phyloP scores from a whole-genome alignment of 345 rosid species.

The Bruguiera sexangula region DNA sequence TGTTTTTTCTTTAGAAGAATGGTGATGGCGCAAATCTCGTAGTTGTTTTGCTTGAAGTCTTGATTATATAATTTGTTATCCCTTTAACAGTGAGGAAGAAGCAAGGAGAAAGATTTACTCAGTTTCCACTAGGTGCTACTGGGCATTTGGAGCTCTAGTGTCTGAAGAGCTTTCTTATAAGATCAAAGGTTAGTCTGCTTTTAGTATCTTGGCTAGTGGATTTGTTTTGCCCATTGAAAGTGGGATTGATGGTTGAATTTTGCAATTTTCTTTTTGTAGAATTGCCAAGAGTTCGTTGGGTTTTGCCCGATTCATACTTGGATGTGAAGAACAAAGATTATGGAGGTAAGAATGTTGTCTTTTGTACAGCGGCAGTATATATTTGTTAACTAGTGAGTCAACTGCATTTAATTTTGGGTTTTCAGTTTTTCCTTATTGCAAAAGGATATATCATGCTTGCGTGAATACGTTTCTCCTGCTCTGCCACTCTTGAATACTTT shows the following conservation, averaged over 20 bases:
- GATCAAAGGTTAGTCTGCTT: constrained; percentile 57
- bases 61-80: not conserved
- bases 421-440: no score
- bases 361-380: no score
- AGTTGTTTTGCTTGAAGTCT: not conserved
- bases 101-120: constrained; percentile 87
- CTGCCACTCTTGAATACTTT: no score
- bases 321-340: constrained; percentile 91
- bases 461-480: no score
- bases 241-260: not conserved
- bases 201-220: not conserved
- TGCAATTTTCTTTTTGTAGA: constrained; percentile 35
- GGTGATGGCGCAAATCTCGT: no score
- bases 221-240: not conserved
- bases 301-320: constrained; percentile 93
- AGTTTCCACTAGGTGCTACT: constrained; percentile 73
- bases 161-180: constrained; percentile 64
- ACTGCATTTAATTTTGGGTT: no score
- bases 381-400: no score
- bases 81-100: constrained; percentile 61
- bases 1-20: not conserved
- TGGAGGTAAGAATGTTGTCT: constrained; percentile 58
- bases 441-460: no score
- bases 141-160: constrained; percentile 85
- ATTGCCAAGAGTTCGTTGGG: constrained; percentile 82